Conservation (phyloP, 768 basidiomycete species). For the Lyophyllum decastes region DNA sequence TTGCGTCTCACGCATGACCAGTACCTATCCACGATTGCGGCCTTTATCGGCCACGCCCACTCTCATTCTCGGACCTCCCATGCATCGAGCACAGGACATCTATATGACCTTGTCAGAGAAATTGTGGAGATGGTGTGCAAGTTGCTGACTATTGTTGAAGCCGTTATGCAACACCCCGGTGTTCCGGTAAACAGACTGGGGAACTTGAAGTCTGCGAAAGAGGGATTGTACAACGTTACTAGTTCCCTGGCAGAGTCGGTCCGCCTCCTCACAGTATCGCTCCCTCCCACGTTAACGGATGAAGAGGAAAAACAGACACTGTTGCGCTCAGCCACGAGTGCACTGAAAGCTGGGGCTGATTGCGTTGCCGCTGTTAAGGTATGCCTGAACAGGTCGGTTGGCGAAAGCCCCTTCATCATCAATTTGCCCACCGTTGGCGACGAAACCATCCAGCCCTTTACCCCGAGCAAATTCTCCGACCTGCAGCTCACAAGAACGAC, state of each 20-base stretch:
- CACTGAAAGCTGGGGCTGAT: slow-evolving; percentile 85
- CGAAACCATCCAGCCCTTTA: slow-evolving; percentile 42
- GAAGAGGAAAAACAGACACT: slow-evolving; percentile 81
- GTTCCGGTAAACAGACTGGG: slow-evolving; percentile 64
- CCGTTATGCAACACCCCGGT: slow-evolving; percentile 76
- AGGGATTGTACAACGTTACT: slow-evolving; percentile 81
- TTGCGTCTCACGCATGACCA: slow-evolving; percentile 86
- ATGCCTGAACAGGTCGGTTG: slow-evolving; percentile 66
- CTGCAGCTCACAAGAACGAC: slow-evolving; percentile 32
- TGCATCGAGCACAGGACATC: slow-evolving; percentile 88
- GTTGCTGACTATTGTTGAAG: slow-evolving; percentile 88
- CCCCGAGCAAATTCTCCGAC: slow-evolving; percentile 49
- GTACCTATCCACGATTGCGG: slow-evolving; percentile 91
- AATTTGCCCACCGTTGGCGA: slow-evolving; percentile 56
- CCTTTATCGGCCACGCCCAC: slow-evolving; percentile 96
- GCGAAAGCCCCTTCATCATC: slow-evolving; percentile 66
- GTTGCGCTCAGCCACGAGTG: slow-evolving; percentile 84
- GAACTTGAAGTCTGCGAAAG: slow-evolving; percentile 71
- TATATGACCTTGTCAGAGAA: slow-evolving; percentile 94
- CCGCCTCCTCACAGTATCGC: slow-evolving; percentile 64
- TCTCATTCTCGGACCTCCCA: slow-evolving; percentile 89
- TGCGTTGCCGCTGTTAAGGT: slow-evolving; percentile 86
- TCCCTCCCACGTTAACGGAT: slow-evolving; percentile 56
- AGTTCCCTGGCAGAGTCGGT: slow-evolving; percentile 88
- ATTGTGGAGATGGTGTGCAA: slow-evolving; percentile 93